These are phyloP conservation scores for Clarireedia homoeocarpa DNA, from an alignment of 2,329 filamentous ascomycete species.

Conservation along the genomic window DNA sequence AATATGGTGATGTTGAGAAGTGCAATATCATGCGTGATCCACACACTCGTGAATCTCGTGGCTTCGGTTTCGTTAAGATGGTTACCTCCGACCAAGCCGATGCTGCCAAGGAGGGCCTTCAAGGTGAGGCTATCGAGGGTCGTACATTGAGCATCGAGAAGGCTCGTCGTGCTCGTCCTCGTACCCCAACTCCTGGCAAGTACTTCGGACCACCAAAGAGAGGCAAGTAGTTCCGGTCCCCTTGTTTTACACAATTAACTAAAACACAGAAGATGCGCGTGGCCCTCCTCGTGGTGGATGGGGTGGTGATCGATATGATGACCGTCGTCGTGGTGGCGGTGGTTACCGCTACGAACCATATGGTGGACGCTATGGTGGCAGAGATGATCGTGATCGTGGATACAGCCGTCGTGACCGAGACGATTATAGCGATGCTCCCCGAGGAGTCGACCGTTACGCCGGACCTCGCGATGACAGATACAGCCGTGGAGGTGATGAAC, in stretches of 20 bases:
- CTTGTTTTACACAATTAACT: conserved; percentile 25
- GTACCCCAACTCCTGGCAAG: conserved; percentile 95
- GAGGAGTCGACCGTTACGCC: conserved; percentile 31
- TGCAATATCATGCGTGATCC: conserved; percentile 99
- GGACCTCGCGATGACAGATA: conserved; percentile 16
- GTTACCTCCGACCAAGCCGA: conserved; percentile 89
- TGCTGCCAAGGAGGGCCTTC: conserved; percentile 90
- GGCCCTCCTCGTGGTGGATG: conserved; percentile 38
- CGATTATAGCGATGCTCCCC: conserved; percentile 25
- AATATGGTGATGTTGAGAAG: conserved; percentile 97
- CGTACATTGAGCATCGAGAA: conserved; percentile 98
- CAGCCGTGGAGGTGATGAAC: conserved; percentile 33
- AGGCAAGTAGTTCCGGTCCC: conserved; percentile 54
- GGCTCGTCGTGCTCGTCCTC: conserved; percentile 87
- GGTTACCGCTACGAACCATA: conserved; percentile 23
- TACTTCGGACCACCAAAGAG: conserved; percentile 98
- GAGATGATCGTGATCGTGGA: conserved; percentile 36
- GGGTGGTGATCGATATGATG: conserved; percentile 31
- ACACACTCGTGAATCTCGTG: conserved; percentile 96
- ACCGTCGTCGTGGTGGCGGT: conserved; percentile 35
- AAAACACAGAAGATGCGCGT: conserved; percentile 42
- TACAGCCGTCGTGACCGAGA: conserved; percentile 35
- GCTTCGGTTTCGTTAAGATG: conserved; percentile 99
- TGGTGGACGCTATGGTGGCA: conserved; percentile 29
- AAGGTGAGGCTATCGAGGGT: conserved; percentile 91